A percentile compares a stretch with the other conserved stretches of the same genome.
Evolutionary conservation across 441 rosid species (phyloP).

Genomic region (Erysimum pusillum): DNA sequence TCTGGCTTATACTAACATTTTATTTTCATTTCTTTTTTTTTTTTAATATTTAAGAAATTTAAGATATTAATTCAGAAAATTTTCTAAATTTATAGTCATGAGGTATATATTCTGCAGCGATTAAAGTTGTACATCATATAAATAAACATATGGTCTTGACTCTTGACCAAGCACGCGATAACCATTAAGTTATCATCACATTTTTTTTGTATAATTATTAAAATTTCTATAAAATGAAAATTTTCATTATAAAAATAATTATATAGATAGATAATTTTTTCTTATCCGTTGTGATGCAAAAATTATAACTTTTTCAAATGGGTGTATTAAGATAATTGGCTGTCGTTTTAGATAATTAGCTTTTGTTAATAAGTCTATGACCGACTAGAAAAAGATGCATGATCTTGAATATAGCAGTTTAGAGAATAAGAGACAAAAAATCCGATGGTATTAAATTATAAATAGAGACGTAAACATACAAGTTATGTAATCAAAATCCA

Average conservation of each 20-base stretch:
- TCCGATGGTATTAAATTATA: background rate
- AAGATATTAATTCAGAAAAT: background rate
- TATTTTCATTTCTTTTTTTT: background rate
- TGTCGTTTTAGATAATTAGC: slow-evolving; percentile 14
- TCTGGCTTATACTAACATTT: background rate
- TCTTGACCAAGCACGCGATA: background rate
- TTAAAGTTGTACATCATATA: background rate
- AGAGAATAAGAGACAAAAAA: background rate
- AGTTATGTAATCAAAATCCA: slow-evolving; percentile 22
- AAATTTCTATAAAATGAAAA: background rate
- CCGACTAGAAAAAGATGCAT: background rate
- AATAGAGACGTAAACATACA: slow-evolving; percentile 8
- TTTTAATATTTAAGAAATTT: background rate
- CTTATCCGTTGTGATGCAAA: background rate
- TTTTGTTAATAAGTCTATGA: slow-evolving; percentile 8
- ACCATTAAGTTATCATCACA: background rate
- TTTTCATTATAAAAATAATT: too few relatives aligned
- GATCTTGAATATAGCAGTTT: slow-evolving; percentile 10
- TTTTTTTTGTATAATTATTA: background rate
- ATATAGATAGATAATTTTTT: background rate
- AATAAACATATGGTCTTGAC: background rate
- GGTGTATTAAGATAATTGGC: background rate
- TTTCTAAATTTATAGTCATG: background rate
- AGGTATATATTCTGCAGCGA: background rate
- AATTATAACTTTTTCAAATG: background rate